phyloP scores from a whole-genome alignment of 2,329 filamentous ascomycete genomes.

The Arthrobotrys megalospora region DNA sequence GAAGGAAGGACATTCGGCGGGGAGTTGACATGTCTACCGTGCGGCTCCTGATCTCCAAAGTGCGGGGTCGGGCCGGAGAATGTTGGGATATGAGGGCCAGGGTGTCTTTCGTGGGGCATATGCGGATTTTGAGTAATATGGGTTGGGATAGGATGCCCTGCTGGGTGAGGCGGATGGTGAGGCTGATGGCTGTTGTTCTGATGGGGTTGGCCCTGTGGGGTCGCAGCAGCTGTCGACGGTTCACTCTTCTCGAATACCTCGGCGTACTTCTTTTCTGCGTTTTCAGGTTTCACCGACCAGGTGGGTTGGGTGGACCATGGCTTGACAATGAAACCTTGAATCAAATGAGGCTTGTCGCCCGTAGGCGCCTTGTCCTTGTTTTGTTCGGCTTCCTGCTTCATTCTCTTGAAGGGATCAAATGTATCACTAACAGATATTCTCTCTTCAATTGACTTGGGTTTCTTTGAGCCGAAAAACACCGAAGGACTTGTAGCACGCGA shows the following conservation, averaged over 20 bases:
- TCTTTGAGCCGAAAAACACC: slow-evolving; percentile 78
- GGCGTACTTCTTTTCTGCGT: slow-evolving; percentile 82
- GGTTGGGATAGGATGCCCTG: slow-evolving; percentile 75
- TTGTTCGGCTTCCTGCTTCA: slow-evolving; percentile 70
- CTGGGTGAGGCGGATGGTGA: slow-evolving; percentile 74
- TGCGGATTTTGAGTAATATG: slow-evolving; percentile 80
- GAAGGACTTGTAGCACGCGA: slow-evolving; percentile 71
- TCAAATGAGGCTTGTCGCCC: slow-evolving; percentile 84
- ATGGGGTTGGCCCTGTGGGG: slow-evolving; percentile 79
- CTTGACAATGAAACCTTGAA: slow-evolving; percentile 75
- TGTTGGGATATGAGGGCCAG: slow-evolving; percentile 62
- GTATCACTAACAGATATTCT: slow-evolving; percentile 72
- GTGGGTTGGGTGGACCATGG: slow-evolving; percentile 77
- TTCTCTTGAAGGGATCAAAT: slow-evolving; percentile 78
- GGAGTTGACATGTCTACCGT: slow-evolving; percentile 44
- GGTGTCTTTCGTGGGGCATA: slow-evolving; percentile 82
- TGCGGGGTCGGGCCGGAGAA: slow-evolving; percentile 71
- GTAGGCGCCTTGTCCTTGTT: slow-evolving; percentile 74
- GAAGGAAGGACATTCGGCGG: slow-evolving; percentile 63
- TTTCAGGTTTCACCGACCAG: slow-evolving; percentile 81
- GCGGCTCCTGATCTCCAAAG: slow-evolving; percentile 81
- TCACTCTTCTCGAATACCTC: slow-evolving; percentile 81
- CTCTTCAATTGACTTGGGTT: slow-evolving; percentile 76
- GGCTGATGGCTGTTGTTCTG: slow-evolving; percentile 83
- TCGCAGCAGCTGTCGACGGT: slow-evolving; percentile 75